These are phyloP conservation scores for Coemansia sp. DNA, from an alignment of 192 early-diverging fungal genomes.

Conservation along the genomic window DNA sequence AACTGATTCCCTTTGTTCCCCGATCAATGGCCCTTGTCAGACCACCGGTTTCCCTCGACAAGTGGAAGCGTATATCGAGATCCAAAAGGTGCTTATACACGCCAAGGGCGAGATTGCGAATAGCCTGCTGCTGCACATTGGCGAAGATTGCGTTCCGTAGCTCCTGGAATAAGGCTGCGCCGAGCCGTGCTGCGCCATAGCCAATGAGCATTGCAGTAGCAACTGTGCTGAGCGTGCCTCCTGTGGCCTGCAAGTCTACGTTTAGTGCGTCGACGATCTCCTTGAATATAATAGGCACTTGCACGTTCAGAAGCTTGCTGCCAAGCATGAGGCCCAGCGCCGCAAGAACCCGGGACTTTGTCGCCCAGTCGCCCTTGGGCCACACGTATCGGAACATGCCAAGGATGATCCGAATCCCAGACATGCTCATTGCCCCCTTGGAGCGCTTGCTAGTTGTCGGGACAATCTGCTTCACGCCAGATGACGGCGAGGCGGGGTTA, in stretches of 20 bases:
- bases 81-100: conserved; percentile 90
- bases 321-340: conserved; percentile 84
- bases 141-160: conserved; percentile 94
- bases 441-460: conserved; percentile 8
- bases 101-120: conserved; percentile 80
- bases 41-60: conserved; percentile 94
- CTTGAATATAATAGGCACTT: conserved; percentile 97
- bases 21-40: conserved; percentile 96
- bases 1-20: conserved; percentile 94
- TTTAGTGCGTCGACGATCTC: conserved; percentile 86
- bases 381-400: conserved; percentile 82
- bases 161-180: conserved; percentile 81
- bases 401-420: conserved; percentile 65
- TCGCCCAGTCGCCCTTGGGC: conserved; percentile 85
- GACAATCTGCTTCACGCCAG: background rate
- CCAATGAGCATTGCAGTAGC: conserved; percentile 93
- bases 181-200: conserved; percentile 90
- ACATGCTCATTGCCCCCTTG: conserved; percentile 48
- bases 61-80: conserved; percentile 90
- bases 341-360: conserved; percentile 84
- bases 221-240: conserved; percentile 71
- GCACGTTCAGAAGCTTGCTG: conserved; percentile 86
- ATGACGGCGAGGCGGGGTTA: background rate
- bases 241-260: conserved; percentile 60
- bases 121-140: conserved; percentile 90